Percentiles rank a stretch among this genome's conserved stretches.
Evolutionary conservation across 1,284 basidiomycete species (phyloP).

Genomic region (Cerrena zonata): DNA sequence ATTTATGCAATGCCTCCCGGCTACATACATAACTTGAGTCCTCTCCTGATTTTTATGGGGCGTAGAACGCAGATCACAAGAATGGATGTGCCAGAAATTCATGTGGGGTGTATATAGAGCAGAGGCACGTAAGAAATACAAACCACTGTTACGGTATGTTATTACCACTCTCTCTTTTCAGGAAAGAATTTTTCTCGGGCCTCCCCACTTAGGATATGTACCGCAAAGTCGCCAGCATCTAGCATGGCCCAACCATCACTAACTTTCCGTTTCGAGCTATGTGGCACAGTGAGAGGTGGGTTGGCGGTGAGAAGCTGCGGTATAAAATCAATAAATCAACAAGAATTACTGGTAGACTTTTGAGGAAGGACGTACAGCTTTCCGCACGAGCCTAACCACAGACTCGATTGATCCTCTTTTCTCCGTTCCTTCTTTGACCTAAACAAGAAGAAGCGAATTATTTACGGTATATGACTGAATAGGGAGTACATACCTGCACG

Average conservation of each 20-base stretch:
- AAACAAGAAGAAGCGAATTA: neutral
- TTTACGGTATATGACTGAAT: neutral
- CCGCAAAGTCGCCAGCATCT: slow-evolving; percentile 70
- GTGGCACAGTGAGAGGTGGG: slow-evolving; percentile 54
- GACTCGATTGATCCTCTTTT: slow-evolving; percentile 68
- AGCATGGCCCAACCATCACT: slow-evolving; percentile 77
- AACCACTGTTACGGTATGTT: too few relatives aligned
- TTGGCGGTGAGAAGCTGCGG: slow-evolving; percentile 46
- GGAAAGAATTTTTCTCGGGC: slow-evolving; percentile 62
- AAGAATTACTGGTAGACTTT: neutral
- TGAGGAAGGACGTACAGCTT: slow-evolving; percentile 39
- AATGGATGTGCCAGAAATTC: too few relatives aligned
- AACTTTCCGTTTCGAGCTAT: slow-evolving; percentile 51
- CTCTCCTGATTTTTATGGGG: too few relatives aligned
- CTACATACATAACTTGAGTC: too few relatives aligned
- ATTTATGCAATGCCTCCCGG: too few relatives aligned
- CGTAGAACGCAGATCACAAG: too few relatives aligned
- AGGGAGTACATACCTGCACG: slow-evolving; percentile 50
- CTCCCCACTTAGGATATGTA: slow-evolving; percentile 63
- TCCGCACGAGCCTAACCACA: slow-evolving; percentile 60
- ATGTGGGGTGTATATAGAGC: too few relatives aligned
- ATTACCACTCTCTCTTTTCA: slow-evolving; percentile 29
- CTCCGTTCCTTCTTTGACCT: slow-evolving; percentile 81
- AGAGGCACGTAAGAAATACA: too few relatives aligned
- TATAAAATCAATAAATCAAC: slow-evolving; percentile 4